Evolutionary conservation across 2,329 filamentous ascomycete species (phyloP).

Genomic region (Torrubiella hemipterigena): DNA sequence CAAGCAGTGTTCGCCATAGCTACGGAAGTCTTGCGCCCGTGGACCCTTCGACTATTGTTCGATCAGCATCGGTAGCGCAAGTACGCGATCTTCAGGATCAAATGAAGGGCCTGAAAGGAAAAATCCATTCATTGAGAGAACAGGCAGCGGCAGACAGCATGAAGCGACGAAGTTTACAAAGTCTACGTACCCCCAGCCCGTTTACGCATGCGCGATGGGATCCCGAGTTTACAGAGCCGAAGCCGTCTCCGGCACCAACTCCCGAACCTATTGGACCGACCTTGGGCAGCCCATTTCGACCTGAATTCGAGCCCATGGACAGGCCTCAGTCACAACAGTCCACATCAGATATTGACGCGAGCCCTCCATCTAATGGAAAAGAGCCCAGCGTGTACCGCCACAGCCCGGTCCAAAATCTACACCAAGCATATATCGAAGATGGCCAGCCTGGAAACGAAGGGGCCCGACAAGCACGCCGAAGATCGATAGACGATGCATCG

Average conservation of each 20-base stretch:
- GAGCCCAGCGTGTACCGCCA: conserved; percentile 3
- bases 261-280: conserved; percentile 7
- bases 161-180: conserved; percentile 65
- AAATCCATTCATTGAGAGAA: conserved; percentile 69
- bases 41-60: conserved; percentile 33
- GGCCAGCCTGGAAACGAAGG: conserved; percentile 9
- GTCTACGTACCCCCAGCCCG: conserved; percentile 62
- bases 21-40: conserved; percentile 32
- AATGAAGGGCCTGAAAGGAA: conserved; percentile 74
- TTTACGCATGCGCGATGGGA: conserved; percentile 54
- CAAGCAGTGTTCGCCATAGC: conserved; percentile 24
- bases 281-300: conserved; percentile 6
- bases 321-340: conserved; percentile 4
- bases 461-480: conserved; percentile 19
- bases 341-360: background rate
- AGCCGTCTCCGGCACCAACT: conserved; percentile 6
- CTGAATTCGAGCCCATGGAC: conserved; percentile 3
- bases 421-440: conserved; percentile 7
- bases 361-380: background rate
- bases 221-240: conserved; percentile 11
- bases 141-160: conserved; percentile 70
- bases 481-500: conserved; percentile 23
- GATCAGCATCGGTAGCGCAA: conserved; percentile 61
- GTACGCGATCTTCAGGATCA: conserved; percentile 68
- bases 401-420: conserved; percentile 7